Percentiles rank a stretch among this genome's conserved stretches.
Conservation (phyloP, 2,329 filamentous ascomycete genomes). For the Colletotrichum tofieldiae region DNA sequence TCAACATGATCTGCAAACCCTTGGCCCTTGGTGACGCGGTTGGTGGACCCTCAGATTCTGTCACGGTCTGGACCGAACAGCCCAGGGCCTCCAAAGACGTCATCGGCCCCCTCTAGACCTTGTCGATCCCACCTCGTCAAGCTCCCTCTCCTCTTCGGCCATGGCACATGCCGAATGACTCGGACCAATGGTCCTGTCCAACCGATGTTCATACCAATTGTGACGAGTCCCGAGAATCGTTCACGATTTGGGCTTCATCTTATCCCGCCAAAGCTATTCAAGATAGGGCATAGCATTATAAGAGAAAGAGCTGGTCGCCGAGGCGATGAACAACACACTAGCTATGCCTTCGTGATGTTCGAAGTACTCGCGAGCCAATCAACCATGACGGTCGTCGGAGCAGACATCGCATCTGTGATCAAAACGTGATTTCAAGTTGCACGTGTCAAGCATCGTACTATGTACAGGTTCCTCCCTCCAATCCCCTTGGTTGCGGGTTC, state of each 20-base stretch:
- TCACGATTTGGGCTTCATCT: background rate
- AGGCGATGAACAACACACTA: background rate
- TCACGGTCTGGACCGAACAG: slow-evolving; percentile 28
- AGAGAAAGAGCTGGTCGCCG: background rate
- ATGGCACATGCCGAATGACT: background rate
- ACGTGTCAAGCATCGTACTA: slow-evolving; percentile 13
- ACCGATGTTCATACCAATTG: background rate
- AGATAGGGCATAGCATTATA: background rate
- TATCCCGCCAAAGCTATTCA: background rate
- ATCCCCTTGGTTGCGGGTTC: background rate
- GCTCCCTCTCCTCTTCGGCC: background rate
- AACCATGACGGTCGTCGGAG: background rate
- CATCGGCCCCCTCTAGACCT: slow-evolving; percentile 8
- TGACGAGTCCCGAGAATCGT: background rate
- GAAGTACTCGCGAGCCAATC: background rate
- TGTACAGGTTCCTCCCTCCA: slow-evolving; percentile 13
- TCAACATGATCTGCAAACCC: slow-evolving; percentile 17
- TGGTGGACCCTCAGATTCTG: slow-evolving; percentile 6
- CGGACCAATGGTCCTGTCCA: background rate
- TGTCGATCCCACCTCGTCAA: slow-evolving; percentile 17
- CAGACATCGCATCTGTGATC: background rate
- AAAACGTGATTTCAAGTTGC: slow-evolving; percentile 19
- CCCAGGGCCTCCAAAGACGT: slow-evolving; percentile 21
- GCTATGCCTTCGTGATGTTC: background rate
- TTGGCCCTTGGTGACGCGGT: slow-evolving; percentile 30